Conservation (phyloP, 2,329 filamentous ascomycete species). For the Claviceps sp. region DNA sequence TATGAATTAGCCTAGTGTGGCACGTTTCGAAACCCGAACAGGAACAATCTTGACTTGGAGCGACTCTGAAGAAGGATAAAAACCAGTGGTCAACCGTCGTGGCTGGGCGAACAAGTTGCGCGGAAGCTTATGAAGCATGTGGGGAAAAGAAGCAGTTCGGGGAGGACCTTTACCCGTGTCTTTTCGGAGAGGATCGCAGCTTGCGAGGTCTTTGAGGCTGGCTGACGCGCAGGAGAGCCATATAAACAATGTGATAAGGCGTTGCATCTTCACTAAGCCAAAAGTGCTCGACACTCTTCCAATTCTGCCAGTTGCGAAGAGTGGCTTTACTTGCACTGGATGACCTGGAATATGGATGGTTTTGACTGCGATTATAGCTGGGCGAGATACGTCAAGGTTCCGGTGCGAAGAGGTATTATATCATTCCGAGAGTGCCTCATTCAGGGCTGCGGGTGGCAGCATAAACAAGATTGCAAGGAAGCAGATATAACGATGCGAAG, state of each 20-base stretch:
- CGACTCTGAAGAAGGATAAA: too few relatives aligned
- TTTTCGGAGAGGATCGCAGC: conserved; percentile 14
- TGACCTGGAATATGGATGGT: background rate
- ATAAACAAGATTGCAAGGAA: too few relatives aligned
- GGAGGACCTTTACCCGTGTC: conserved; percentile 11
- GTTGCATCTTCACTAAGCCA: background rate
- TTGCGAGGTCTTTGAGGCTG: conserved; percentile 11
- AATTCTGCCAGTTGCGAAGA: too few relatives aligned
- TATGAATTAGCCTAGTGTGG: background rate
- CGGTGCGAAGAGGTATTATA: background rate
- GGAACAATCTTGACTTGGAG: background rate
- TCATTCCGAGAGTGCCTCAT: background rate
- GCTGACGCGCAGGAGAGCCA: conserved; percentile 6
- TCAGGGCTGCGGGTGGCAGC: background rate
- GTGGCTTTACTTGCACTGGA: too few relatives aligned
- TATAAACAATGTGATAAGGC: background rate
- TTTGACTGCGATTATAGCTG: background rate
- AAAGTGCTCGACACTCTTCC: too few relatives aligned
- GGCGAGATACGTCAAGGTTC: background rate
- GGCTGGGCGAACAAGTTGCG: background rate
- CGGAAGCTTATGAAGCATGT: background rate
- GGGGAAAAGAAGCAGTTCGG: background rate
- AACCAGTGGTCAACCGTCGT: too few relatives aligned
- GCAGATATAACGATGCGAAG: background rate
- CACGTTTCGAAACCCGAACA: too few relatives aligned